These are phyloP conservation scores for Ilyonectria mors-panacis DNA, from an alignment of 2,329 filamentous ascomycete species.

Conservation along the genomic window DNA sequence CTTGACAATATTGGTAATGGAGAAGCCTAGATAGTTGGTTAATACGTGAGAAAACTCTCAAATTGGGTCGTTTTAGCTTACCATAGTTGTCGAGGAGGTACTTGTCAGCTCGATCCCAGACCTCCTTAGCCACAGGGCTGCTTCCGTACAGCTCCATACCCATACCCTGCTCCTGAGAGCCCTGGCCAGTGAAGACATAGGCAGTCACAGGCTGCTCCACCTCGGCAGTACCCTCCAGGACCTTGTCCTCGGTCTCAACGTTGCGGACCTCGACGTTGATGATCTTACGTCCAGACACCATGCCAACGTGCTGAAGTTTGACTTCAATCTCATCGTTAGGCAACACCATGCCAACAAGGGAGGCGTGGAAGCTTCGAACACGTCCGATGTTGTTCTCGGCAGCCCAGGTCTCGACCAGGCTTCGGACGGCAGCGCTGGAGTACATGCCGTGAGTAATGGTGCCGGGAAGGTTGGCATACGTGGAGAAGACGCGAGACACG, in stretches of 20 bases:
- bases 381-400: constrained; percentile 98
- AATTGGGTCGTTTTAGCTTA: constrained; percentile 58
- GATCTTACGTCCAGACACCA: constrained; percentile 98
- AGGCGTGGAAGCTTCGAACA: constrained; percentile 97
- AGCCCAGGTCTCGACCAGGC: constrained; percentile 97
- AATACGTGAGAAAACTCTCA: constrained; percentile 14
- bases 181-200: constrained; percentile 98
- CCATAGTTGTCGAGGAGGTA: constrained; percentile 99
- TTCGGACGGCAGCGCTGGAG: constrained; percentile 95
- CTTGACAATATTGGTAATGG: constrained; percentile 98
- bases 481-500: constrained; percentile 96
- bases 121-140: constrained; percentile 94
- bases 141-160: constrained; percentile 98
- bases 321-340: constrained; percentile 96
- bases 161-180: constrained; percentile 99
- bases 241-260: constrained; percentile 96
- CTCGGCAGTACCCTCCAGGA: constrained; percentile 94
- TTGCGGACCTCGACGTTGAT: constrained; percentile 98
- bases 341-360: constrained; percentile 97
- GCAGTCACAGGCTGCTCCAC: constrained; percentile 97
- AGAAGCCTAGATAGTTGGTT: constrained; percentile 74
- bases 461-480: constrained; percentile 94
- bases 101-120: constrained; percentile 98
- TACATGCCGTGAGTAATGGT: constrained; percentile 99
- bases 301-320: constrained; percentile 95